phyloP scores from a whole-genome alignment of 129 eudicot species.

The Apium graveolens region DNA sequence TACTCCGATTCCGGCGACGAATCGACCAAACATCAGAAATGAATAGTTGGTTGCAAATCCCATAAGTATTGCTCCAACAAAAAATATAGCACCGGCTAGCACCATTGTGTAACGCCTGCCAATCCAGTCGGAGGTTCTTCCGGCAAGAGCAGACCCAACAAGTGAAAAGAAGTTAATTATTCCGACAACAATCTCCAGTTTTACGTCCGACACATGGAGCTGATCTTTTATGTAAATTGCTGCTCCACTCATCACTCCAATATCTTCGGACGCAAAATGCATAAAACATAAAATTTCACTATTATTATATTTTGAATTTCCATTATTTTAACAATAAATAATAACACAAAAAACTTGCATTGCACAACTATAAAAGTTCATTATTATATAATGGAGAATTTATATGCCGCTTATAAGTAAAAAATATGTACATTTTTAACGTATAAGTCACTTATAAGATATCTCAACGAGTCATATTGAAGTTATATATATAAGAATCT shows the following conservation, averaged over 20 bases:
- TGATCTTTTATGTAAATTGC: constrained; percentile 20
- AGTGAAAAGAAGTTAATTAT: constrained; percentile 27
- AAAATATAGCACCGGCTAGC: constrained; percentile 23
- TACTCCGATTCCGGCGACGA: constrained; percentile 36
- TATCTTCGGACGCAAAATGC: constrained; percentile 1
- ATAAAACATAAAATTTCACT: no score
- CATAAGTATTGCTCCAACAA: constrained; percentile 28
- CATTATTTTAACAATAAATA: no score
- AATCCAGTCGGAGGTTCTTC: constrained; percentile 31
- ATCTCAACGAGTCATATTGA: no score
- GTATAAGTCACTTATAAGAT: no score
- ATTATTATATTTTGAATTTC: no score
- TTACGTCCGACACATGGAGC: constrained; percentile 14
- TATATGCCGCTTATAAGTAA: no score
- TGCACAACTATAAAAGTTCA: no score
- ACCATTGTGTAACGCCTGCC: constrained; percentile 35
- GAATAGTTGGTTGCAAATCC: constrained; percentile 33
- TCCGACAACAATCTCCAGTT: constrained; percentile 22
- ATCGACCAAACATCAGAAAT: constrained; percentile 34
- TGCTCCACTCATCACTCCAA: constrained; percentile 42
- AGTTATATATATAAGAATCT: no score
- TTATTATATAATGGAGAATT: no score
- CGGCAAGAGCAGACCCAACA: constrained; percentile 25
- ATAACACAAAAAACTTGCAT: no score
- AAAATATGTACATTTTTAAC: no score